Evolutionary conservation across 441 rosid species (phyloP).

Genomic region (Brassica hybrid): DNA sequence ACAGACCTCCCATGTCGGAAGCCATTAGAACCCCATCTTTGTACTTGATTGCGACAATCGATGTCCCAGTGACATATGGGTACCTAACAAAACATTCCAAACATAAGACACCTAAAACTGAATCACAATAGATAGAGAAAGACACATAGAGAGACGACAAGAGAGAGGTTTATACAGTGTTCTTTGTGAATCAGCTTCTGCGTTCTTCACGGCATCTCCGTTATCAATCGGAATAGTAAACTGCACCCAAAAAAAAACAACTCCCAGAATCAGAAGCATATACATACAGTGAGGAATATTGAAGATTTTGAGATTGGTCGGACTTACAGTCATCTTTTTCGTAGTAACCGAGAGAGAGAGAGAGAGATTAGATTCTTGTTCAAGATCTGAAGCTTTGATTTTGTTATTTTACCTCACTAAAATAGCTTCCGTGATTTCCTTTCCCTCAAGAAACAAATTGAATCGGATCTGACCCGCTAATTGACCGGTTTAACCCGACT

Average conservation of each 20-base stretch:
- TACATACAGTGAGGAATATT: not conserved
- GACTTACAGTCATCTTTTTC: slow-evolving; percentile 38
- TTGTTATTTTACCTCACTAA: slow-evolving; percentile 1
- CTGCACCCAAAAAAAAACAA: slow-evolving; percentile 5
- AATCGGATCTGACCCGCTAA: slow-evolving; percentile 16
- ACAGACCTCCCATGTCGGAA: slow-evolving; percentile 92
- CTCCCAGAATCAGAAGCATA: not conserved
- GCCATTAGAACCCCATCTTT: slow-evolving; percentile 96
- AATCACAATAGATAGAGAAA: not conserved
- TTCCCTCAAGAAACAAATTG: slow-evolving; percentile 37
- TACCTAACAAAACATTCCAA: slow-evolving; percentile 48
- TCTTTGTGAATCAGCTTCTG: slow-evolving; percentile 59
- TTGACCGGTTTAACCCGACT: not conserved
- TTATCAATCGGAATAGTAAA: slow-evolving; percentile 46
- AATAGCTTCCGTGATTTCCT: slow-evolving; percentile 37
- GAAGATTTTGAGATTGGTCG: not conserved
- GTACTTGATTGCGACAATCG: slow-evolving; percentile 89
- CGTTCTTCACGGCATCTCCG: slow-evolving; percentile 41
- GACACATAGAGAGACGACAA: not conserved
- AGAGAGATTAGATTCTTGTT: slow-evolving; percentile 20
- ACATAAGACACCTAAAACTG: slow-evolving; percentile 14
- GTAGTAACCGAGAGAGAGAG: not conserved
- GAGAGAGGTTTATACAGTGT: slow-evolving; percentile 53
- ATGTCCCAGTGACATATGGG: slow-evolving; percentile 92
- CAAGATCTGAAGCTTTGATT: slow-evolving; percentile 31